These are phyloP conservation scores for Metarhizium sp. DNA, from an alignment of 2,329 filamentous ascomycete species.

Conservation along the genomic window DNA sequence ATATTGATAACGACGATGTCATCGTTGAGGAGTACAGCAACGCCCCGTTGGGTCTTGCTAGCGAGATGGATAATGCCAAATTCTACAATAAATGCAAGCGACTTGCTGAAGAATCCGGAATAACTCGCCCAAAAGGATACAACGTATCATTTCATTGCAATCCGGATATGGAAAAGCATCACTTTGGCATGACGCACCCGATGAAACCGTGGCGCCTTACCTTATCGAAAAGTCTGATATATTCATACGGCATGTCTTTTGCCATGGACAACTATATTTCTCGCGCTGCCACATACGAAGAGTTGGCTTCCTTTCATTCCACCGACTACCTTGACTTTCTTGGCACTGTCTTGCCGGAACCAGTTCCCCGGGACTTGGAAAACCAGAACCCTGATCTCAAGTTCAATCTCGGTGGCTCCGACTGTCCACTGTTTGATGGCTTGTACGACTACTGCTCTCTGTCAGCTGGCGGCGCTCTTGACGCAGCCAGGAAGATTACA, in stretches of 20 bases:
- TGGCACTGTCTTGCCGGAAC: conserved; percentile 57
- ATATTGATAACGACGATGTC: conserved; percentile 39
- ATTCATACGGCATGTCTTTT: conserved; percentile 90
- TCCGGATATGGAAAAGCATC: conserved; percentile 87
- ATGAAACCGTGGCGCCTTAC: conserved; percentile 99
- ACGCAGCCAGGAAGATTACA: conserved; percentile 82
- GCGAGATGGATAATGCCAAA: conserved; percentile 45
- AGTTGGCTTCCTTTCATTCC: conserved; percentile 80
- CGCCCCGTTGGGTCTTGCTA: conserved; percentile 38
- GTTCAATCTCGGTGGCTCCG: conserved; percentile 82
- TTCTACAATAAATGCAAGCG: conserved; percentile 50
- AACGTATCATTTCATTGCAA: conserved; percentile 95
- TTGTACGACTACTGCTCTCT: conserved; percentile 92
- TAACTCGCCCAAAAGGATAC: conserved; percentile 74
- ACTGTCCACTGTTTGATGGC: conserved; percentile 94
- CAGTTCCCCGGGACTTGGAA: conserved; percentile 55
- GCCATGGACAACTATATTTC: conserved; percentile 93
- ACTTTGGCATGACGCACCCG: conserved; percentile 92
- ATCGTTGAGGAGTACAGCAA: conserved; percentile 43
- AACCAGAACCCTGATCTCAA: conserved; percentile 53
- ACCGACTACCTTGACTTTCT: conserved; percentile 88
- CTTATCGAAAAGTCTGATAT: conserved; percentile 87
- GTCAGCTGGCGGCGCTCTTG: conserved; percentile 82
- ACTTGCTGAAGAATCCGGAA: conserved; percentile 52
- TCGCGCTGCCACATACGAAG: conserved; percentile 75